Conservation (phyloP, 2,329 filamentous ascomycete genomes). For the Aspergillus unguis region DNA sequence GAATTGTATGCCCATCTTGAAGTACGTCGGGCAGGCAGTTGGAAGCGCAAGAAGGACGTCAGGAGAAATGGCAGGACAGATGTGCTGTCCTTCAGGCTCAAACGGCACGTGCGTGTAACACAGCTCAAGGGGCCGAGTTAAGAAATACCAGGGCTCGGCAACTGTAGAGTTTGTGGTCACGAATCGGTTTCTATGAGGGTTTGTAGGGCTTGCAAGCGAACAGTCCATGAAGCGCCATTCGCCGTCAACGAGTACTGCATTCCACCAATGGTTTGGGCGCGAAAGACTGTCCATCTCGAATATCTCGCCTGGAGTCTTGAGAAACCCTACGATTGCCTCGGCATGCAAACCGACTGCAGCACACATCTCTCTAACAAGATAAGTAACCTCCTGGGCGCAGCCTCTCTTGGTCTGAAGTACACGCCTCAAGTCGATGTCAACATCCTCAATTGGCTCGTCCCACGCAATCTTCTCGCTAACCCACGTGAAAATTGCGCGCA, state of each 20-base stretch:
- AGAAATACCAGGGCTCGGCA: constrained; percentile 90
- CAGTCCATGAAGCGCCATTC: constrained; percentile 98
- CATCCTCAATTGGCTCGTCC: constrained; percentile 92
- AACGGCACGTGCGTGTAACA: constrained; percentile 96
- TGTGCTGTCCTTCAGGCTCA: constrained; percentile 82
- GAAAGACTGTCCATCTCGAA: constrained; percentile 77
- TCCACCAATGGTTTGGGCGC: constrained; percentile 97
- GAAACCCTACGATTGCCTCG: constrained; percentile 82
- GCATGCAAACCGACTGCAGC: constrained; percentile 80
- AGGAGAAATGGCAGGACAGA: constrained; percentile 81
- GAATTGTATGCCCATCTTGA: constrained; percentile 76
- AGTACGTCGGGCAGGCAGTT: constrained; percentile 80
- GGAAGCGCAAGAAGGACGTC: constrained; percentile 84
- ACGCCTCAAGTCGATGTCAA: constrained; percentile 70
- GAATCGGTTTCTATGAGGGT: constrained; percentile 74
- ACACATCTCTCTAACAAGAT: constrained; percentile 91
- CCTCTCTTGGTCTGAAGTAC: constrained; percentile 81
- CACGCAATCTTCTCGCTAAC: constrained; percentile 90
- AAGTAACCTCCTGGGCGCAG: constrained; percentile 83
- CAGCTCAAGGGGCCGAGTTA: constrained; percentile 80
- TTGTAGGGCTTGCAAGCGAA: constrained; percentile 84
- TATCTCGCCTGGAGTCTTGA: constrained; percentile 84
- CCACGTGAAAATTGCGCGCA: constrained; percentile 96
- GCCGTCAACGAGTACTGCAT: constrained; percentile 84
- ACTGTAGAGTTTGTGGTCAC: constrained; percentile 66